A percentile compares a stretch with the other conserved stretches of the same genome.
Evolutionary conservation across 805 yeast species (phyloP).

Genomic region (Metschnikowia cubensis): DNA sequence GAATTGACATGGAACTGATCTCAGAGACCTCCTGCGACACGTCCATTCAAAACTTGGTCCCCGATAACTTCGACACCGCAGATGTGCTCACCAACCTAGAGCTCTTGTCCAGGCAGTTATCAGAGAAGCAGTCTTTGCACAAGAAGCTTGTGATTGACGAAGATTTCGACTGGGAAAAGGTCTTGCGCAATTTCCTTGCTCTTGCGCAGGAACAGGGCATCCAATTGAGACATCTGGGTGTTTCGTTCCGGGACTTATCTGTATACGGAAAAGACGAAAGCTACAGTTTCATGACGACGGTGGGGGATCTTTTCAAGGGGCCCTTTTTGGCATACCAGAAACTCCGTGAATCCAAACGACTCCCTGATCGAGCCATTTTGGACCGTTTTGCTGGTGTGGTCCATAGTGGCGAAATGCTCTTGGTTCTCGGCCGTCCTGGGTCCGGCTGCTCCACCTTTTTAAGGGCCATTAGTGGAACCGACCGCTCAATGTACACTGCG

Average conservation of each 20-base stretch:
- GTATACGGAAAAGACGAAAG: not conserved
- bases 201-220: not conserved
- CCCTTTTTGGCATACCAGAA: not conserved
- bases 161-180: not conserved
- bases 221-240: not conserved
- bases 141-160: not conserved
- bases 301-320: not conserved
- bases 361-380: not conserved
- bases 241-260: not conserved
- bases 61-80: not conserved
- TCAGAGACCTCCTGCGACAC: too few species aligned
- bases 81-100: not conserved
- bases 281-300: not conserved
- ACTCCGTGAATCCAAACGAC: not conserved
- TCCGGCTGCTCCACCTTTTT: slow-evolving; percentile 68
- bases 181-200: not conserved
- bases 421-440: slow-evolving; percentile 74
- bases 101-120: not conserved
- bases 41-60: too few species aligned
- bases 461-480: slow-evolving; percentile 61
- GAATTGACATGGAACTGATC: too few species aligned
- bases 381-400: not conserved
- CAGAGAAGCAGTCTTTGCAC: not conserved
- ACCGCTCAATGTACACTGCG: slow-evolving; percentile 39
- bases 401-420: not conserved